phyloP scores from a whole-genome alignment of 108 stramenopile species.

The Pseudonitzschia multiseries region DNA sequence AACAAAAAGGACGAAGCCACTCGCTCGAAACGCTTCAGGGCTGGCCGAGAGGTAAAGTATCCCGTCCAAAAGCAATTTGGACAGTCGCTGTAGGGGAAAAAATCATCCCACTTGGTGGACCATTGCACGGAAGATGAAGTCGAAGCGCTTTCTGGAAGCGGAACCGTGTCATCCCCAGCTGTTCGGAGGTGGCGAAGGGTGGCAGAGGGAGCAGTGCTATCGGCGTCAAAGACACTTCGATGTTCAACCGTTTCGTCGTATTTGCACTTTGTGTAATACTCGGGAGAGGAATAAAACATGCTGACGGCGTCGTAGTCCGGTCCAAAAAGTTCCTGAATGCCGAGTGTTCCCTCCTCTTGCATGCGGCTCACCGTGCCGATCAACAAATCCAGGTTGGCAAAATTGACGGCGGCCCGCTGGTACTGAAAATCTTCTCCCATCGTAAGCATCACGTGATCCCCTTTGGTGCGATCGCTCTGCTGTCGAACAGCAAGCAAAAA shows the following conservation, averaged over 20 bases:
- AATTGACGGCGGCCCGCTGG: slow-evolving; percentile 33
- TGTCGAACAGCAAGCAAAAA: slow-evolving; percentile 58
- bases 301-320: slow-evolving; percentile 66
- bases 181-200: not conserved
- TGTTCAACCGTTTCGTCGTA: slow-evolving; percentile 30
- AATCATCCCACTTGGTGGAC: slow-evolving; percentile 82
- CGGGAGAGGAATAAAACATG: slow-evolving; percentile 88
- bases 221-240: not conserved
- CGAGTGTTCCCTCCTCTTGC: slow-evolving; percentile 13
- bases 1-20: slow-evolving; percentile 71
- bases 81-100: slow-evolving; percentile 94
- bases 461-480: slow-evolving; percentile 71
- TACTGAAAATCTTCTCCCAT: slow-evolving; percentile 82
- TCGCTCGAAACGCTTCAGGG: slow-evolving; percentile 85
- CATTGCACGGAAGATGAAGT: slow-evolving; percentile 14
- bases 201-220: not conserved
- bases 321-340: slow-evolving; percentile 45
- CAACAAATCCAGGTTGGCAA: slow-evolving; percentile 33
- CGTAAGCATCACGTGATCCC: slow-evolving; percentile 86
- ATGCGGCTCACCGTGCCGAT: slow-evolving; percentile 18
- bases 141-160: not conserved
- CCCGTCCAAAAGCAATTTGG: slow-evolving; percentile 94
- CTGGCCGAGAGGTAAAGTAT: slow-evolving; percentile 87
- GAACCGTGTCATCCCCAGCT: not conserved
- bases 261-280: slow-evolving; percentile 79